Conservation (phyloP, 768 basidiomycete genomes). For the Mycena kentingensis region DNA sequence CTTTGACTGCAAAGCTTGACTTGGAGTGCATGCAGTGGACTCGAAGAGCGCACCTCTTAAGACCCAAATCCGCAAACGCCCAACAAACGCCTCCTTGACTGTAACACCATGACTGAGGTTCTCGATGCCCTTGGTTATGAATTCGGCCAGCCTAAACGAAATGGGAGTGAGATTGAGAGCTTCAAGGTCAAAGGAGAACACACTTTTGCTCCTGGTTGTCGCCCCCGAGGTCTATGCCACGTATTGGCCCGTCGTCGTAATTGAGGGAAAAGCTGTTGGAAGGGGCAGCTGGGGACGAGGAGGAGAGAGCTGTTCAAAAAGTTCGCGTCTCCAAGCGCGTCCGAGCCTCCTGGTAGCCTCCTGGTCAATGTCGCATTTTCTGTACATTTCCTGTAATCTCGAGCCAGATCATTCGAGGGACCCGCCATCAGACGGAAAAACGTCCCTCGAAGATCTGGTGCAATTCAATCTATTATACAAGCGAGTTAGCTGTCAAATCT, state of each 20-base stretch:
- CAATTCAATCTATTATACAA: no score
- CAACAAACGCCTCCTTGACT: constrained; percentile 52
- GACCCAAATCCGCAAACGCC: constrained; percentile 53
- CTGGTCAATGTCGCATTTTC: no score
- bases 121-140: constrained; percentile 61
- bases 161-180: not conserved
- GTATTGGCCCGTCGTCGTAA: constrained; percentile 55
- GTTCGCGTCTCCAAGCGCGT: constrained; percentile 18
- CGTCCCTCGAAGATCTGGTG: no score
- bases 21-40: no score
- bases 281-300: constrained; percentile 10
- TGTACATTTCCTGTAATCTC: no score
- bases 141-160: constrained; percentile 55
- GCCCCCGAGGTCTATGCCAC: constrained; percentile 58
- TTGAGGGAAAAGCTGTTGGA: constrained; percentile 45
- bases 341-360: no score
- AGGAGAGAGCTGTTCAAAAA: constrained; percentile 25
- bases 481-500: no score
- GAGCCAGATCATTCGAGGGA: no score
- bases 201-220: constrained; percentile 57
- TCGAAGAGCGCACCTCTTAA: constrained; percentile 50
- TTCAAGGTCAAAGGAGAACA: not conserved
- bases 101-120: constrained; percentile 55
- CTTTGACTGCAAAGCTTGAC: constrained; percentile 42
- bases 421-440: no score